Conservation (phyloP, 177 flowering plant genomes). For the Vitis hybrid region DNA sequence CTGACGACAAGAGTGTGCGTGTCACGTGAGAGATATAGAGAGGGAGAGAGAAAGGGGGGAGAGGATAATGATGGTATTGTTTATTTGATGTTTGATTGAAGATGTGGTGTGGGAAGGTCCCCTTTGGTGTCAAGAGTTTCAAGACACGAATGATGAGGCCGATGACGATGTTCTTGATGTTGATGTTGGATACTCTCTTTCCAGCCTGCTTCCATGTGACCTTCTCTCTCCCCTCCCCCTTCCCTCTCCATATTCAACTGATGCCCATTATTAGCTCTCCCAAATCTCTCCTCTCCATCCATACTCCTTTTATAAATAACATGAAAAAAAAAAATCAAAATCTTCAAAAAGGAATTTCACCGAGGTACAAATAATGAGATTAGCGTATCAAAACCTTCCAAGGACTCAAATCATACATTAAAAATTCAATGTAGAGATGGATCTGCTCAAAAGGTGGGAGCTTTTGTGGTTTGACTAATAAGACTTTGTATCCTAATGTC, state of each 20-base stretch:
- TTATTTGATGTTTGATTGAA: background rate
- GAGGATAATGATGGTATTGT: background rate
- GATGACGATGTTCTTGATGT: conserved; percentile 30
- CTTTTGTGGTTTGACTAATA: conserved; percentile 3
- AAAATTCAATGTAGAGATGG: background rate
- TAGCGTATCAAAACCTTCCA: background rate
- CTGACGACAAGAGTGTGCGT: background rate
- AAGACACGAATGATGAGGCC: conserved; percentile 40
- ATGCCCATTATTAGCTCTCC: background rate
- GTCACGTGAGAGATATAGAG: conserved; percentile 12
- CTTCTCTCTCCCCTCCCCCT: conserved; percentile 14
- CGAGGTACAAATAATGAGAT: background rate
- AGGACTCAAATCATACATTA: background rate
- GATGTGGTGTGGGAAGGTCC: background rate
- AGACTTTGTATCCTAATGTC: background rate
- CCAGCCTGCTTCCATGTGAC: conserved; percentile 36
- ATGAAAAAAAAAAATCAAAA: too few relatives aligned
- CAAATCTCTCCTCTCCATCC: background rate
- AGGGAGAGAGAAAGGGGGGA: background rate
- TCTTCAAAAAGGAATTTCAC: too few relatives aligned
- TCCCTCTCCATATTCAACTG: background rate
- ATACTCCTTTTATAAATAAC: too few relatives aligned
- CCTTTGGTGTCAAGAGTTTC: conserved; percentile 16
- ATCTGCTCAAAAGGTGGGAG: background rate
- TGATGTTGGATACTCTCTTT: conserved; percentile 19